These are phyloP conservation scores for Lanmaoa rubissima DNA, from an alignment of 768 basidiomycete species.

Conservation along the genomic window DNA sequence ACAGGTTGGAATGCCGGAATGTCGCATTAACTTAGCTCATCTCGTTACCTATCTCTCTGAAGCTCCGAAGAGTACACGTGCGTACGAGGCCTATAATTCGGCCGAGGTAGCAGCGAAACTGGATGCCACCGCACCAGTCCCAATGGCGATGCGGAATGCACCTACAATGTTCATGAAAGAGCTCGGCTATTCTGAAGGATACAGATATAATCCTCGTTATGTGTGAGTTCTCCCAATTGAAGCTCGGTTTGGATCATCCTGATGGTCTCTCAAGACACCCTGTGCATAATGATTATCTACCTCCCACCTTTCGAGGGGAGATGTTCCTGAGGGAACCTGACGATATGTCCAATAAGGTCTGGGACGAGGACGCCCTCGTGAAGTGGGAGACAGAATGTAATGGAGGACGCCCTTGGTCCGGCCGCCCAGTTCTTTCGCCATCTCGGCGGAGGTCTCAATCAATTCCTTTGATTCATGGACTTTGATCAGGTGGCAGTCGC, in stretches of 20 bases:
- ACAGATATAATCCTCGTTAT: constrained; percentile 62
- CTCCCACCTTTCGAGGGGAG: constrained; percentile 43
- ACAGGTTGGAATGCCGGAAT: constrained; percentile 77
- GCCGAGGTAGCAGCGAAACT: constrained; percentile 61
- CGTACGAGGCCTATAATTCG: constrained; percentile 73
- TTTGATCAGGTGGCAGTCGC: background rate
- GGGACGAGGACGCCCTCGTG: constrained; percentile 58
- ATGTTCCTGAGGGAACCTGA: constrained; percentile 44
- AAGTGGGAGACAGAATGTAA: constrained; percentile 57
- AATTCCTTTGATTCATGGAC: background rate
- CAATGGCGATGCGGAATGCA: constrained; percentile 73
- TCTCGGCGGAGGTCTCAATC: background rate
- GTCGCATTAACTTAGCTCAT: constrained; percentile 76
- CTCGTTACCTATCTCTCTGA: constrained; percentile 77
- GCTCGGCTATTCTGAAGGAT: constrained; percentile 63
- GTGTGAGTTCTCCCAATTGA: constrained; percentile 33
- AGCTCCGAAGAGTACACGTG: constrained; percentile 76
- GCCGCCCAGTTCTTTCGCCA: constrained; percentile 24
- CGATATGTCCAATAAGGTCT: constrained; percentile 46
- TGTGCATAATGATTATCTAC: constrained; percentile 62
- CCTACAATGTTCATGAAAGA: constrained; percentile 70
- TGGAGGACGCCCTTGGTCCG: constrained; percentile 48
- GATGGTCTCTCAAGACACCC: constrained; percentile 48
- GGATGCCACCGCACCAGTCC: constrained; percentile 58
- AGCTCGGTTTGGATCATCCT: background rate